Conservation (phyloP, 1,284 basidiomycete genomes). For the Somion occarium region DNA sequence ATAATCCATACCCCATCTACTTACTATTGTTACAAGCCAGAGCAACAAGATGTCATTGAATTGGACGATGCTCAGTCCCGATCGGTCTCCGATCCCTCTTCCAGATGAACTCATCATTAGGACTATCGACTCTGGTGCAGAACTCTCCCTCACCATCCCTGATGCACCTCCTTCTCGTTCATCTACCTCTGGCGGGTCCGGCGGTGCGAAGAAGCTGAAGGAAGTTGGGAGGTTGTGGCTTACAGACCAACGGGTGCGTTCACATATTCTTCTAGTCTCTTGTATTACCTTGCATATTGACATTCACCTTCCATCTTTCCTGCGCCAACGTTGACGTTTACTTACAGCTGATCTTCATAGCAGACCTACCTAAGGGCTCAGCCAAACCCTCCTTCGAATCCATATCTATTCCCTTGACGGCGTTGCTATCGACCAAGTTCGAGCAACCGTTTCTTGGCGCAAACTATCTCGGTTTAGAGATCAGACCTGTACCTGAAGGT, state of each 20-base stretch:
- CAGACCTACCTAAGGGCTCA: slow-evolving; percentile 30
- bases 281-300: background rate
- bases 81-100: slow-evolving; percentile 58
- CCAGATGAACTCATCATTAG: slow-evolving; percentile 58
- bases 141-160: slow-evolving; percentile 55
- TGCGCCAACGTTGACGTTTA: background rate
- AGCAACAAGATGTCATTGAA: slow-evolving; percentile 73
- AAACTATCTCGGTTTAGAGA: slow-evolving; percentile 62
- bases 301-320: background rate
- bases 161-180: slow-evolving; percentile 38
- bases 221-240: slow-evolving; percentile 54
- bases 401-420: slow-evolving; percentile 54
- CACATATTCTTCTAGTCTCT: slow-evolving; percentile 1
- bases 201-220: slow-evolving; percentile 53
- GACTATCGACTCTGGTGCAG: slow-evolving; percentile 50
- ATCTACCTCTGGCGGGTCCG: slow-evolving; percentile 43
- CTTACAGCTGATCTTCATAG: slow-evolving; percentile 60
- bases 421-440: slow-evolving; percentile 64
- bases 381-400: slow-evolving; percentile 40
- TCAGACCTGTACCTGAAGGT: slow-evolving; percentile 61
- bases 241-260: slow-evolving; percentile 66
- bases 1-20: too few species aligned
- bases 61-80: slow-evolving; percentile 63
- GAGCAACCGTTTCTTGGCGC: slow-evolving; percentile 68
- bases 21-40: too few species aligned